A percentile compares a stretch with the other conserved stretches of the same genome.
Conservation (phyloP, 305 asterid species). For the Fraxinus sp. region DNA sequence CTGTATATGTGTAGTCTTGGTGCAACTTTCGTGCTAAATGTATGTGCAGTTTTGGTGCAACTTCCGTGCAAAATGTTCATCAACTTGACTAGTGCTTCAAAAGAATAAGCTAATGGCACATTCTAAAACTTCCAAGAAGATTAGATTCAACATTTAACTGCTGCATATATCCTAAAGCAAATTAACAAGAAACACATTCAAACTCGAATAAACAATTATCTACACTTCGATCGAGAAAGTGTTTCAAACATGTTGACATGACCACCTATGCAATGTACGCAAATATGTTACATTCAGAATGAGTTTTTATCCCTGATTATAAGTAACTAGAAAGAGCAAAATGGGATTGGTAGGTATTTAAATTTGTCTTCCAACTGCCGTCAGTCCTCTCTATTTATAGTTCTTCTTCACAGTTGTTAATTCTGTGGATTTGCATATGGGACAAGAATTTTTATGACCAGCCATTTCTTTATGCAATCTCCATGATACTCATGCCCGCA, state of each 20-base stretch:
- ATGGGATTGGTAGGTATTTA: neutral
- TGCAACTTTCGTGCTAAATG: neutral
- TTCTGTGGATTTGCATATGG: slow-evolving; percentile 61
- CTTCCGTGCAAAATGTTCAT: neutral
- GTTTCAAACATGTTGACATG: neutral
- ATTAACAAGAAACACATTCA: neutral
- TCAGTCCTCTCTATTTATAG: slow-evolving; percentile 23
- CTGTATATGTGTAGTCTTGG: neutral
- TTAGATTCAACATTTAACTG: neutral
- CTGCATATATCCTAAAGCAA: neutral
- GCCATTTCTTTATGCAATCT: slow-evolving; percentile 62
- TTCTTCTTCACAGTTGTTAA: slow-evolving; percentile 31
- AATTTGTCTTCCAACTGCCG: neutral
- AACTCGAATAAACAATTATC: neutral
- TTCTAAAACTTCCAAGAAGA: neutral
- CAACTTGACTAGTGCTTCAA: neutral
- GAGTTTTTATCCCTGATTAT: neutral
- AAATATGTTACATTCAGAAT: neutral
- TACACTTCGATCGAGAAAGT: neutral
- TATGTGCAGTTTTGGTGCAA: neutral
- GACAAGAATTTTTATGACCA: slow-evolving; percentile 54
- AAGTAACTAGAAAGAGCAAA: neutral
- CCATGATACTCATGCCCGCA: slow-evolving; percentile 69
- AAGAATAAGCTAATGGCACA: neutral
- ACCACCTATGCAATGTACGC: neutral